Evolutionary conservation across 441 rosid genomes (phyloP).

Genomic region (Rhodomyrtus psidioides): DNA sequence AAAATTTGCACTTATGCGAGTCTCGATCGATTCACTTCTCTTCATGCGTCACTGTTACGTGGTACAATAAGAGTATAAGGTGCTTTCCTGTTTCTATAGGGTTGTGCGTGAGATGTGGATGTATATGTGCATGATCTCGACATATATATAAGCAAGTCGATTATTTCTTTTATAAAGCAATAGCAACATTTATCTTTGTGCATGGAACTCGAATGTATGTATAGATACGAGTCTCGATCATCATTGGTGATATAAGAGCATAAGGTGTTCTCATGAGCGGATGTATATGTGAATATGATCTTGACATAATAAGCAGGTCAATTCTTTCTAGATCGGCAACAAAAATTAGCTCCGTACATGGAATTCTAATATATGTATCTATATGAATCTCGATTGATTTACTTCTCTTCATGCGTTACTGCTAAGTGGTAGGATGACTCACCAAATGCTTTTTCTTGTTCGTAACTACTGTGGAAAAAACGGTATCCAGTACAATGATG

Average conservation of each 20-base stretch:
- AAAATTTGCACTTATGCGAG: too few species aligned
- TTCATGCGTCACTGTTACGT: not conserved
- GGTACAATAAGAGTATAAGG: not conserved
- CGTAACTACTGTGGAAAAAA: not conserved
- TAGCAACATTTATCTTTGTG: not conserved
- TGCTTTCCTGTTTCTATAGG: not conserved
- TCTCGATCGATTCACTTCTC: not conserved
- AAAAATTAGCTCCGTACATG: not conserved
- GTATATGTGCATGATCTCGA: not conserved
- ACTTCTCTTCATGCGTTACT: not conserved
- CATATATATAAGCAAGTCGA: not conserved
- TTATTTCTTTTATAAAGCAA: not conserved
- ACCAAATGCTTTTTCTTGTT: not conserved
- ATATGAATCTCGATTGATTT: not conserved
- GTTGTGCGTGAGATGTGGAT: not conserved
- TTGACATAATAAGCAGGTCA: not conserved
- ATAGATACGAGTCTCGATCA: not conserved
- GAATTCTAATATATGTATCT: not conserved
- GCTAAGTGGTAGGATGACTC: not conserved
- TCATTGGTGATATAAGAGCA: not conserved
- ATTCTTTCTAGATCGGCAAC: not conserved
- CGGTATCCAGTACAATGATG: not conserved
- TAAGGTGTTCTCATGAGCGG: not conserved
- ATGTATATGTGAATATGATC: not conserved
- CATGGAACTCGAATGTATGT: not conserved